Evolutionary conservation across 768 basidiomycete species (phyloP).

Genomic region (Dioszegia crocea): DNA sequence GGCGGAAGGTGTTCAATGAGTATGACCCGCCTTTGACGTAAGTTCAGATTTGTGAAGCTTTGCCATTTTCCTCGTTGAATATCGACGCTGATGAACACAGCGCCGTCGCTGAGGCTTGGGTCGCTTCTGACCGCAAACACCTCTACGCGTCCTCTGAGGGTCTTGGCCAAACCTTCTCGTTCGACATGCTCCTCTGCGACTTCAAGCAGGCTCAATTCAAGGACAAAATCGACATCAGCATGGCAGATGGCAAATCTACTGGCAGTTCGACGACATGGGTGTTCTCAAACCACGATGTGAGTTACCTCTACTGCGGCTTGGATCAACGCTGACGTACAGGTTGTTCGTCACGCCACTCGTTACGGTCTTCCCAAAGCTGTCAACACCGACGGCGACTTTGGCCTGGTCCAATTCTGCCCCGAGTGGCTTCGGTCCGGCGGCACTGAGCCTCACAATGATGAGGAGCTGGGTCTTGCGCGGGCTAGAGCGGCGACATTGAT

Average conservation of each 20-base stretch:
- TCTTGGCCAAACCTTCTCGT: slow-evolving; percentile 38
- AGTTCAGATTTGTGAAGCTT: too few relatives aligned
- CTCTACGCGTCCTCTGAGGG: slow-evolving; percentile 29
- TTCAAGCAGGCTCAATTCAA: slow-evolving; percentile 24
- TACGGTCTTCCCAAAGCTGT: slow-evolving; percentile 26
- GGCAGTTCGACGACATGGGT: slow-evolving; percentile 33
- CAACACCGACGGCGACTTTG: background rate
- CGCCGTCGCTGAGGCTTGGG: slow-evolving; percentile 40
- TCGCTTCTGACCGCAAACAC: slow-evolving; percentile 29
- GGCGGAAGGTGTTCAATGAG: slow-evolving; percentile 39
- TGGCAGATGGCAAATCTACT: slow-evolving; percentile 4
- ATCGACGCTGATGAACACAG: slow-evolving; percentile 15
- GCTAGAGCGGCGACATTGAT: slow-evolving; percentile 33
- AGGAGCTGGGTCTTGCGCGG: slow-evolving; percentile 18
- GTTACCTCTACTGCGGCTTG: background rate
- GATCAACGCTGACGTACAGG: slow-evolving; percentile 8
- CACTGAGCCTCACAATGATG: slow-evolving; percentile 10
- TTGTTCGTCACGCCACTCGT: slow-evolving; percentile 36
- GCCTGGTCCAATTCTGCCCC: slow-evolving; percentile 1
- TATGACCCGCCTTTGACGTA: slow-evolving; percentile 40
- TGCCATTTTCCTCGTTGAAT: too few relatives aligned
- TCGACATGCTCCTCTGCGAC: slow-evolving; percentile 35
- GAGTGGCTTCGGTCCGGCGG: slow-evolving; percentile 1
- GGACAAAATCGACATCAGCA: slow-evolving; percentile 14
- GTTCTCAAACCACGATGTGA: slow-evolving; percentile 29